Evolutionary conservation across 805 yeast species (phyloP).

Genomic region (Starmerella bacillaris): DNA sequence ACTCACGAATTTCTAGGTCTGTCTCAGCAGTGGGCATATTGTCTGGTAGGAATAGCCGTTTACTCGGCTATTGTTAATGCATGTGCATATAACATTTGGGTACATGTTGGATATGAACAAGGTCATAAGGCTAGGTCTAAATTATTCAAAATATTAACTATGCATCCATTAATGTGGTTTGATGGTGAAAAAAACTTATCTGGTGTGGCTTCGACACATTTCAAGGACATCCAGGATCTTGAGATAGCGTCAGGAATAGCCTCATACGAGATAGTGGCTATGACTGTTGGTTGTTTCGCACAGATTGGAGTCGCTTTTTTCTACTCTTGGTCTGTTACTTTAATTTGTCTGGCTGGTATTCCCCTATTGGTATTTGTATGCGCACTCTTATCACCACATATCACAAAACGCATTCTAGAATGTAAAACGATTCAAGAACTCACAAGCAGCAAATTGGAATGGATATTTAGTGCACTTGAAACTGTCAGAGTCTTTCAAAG

Average conservation of each 20-base stretch:
- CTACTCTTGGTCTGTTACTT: conserved; percentile 71
- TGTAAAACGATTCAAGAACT: conserved; percentile 42
- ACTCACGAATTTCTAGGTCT: conserved; percentile 24
- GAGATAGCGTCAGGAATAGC: conserved; percentile 24
- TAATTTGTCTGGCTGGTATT: conserved; percentile 53
- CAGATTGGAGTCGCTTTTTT: conserved; percentile 42
- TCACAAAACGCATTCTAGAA: conserved; percentile 30
- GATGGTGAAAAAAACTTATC: conserved; percentile 37
- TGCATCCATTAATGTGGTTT: conserved; percentile 40
- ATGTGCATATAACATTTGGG: conserved; percentile 44
- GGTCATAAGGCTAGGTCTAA: conserved; percentile 36
- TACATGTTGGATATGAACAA: conserved; percentile 53
- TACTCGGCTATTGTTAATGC: conserved; percentile 32
- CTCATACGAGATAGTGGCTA: conserved; percentile 64
- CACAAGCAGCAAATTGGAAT: conserved; percentile 46
- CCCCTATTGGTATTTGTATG: conserved; percentile 47
- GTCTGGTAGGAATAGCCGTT: conserved; percentile 29
- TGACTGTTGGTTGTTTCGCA: conserved; percentile 39
- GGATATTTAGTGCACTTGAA: conserved; percentile 45
- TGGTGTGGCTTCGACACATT: conserved; percentile 49
- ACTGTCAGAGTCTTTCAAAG: conserved; percentile 48
- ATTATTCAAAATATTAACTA: conserved; percentile 31
- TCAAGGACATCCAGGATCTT: conserved; percentile 21
- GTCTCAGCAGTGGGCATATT: conserved; percentile 22
- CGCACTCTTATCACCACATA: conserved; percentile 32